Conservation (phyloP, 805 yeast genomes). For the Candida chilensis region DNA sequence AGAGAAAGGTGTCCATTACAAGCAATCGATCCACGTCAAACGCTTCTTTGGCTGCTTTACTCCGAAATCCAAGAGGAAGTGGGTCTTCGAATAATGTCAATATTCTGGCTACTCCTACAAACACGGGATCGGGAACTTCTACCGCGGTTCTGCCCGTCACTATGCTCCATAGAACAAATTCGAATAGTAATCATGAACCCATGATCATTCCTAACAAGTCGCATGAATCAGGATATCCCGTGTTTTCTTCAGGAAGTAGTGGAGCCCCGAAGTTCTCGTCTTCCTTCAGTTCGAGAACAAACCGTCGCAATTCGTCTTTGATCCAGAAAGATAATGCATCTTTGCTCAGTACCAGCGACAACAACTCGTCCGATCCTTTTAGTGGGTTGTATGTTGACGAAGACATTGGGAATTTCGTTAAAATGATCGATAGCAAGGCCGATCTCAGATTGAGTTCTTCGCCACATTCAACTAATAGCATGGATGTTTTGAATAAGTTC, state of each 20-base stretch:
- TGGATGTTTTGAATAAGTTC: constrained; percentile 41
- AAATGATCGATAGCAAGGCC: constrained; percentile 56
- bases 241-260: constrained; percentile 12
- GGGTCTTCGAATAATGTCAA: constrained; percentile 27
- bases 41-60: constrained; percentile 43
- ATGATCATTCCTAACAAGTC: no score
- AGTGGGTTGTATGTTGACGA: constrained; percentile 41
- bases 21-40: constrained; percentile 39
- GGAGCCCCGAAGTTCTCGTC: constrained; percentile 58
- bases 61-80: constrained; percentile 39
- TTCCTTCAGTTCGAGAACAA: constrained; percentile 58
- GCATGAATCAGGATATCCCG: no score
- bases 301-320: constrained; percentile 37
- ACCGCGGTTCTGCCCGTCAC: no score
- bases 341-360: constrained; percentile 6
- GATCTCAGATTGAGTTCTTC: constrained; percentile 30
- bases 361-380: constrained; percentile 15
- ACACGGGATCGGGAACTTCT: constrained; percentile 10
- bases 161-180: no score
- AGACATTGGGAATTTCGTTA: constrained; percentile 63
- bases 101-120: no score
- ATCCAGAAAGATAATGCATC: constrained; percentile 2
- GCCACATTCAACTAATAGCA: constrained; percentile 10
- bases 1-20: constrained; percentile 30
- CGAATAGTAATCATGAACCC: no score